These are phyloP conservation scores for Bullera alba DNA, from an alignment of 768 basidiomycete genomes.

Conservation along the genomic window DNA sequence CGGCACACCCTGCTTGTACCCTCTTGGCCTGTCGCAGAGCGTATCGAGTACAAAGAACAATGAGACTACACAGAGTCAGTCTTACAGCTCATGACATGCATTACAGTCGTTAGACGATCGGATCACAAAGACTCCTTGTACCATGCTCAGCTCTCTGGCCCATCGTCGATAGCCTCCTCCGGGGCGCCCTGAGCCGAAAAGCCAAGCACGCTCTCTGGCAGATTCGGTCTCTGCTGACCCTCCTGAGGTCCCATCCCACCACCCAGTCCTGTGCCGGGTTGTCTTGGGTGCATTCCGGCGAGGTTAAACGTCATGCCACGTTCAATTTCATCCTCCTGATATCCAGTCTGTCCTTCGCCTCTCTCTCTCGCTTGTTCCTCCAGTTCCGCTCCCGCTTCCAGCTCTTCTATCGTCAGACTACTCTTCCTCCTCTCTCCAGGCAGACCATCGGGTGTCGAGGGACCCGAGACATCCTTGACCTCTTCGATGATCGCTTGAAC, in stretches of 20 bases:
- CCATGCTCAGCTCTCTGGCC: background rate
- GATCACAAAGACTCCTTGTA: background rate
- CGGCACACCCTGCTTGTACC: too few relatives aligned
- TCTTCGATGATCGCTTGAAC: constrained; percentile 1
- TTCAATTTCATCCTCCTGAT: background rate
- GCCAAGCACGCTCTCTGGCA: background rate
- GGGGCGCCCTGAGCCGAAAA: background rate
- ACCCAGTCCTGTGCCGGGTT: constrained; percentile 3
- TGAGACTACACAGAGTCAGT: too few relatives aligned
- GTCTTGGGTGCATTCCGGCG: too few relatives aligned
- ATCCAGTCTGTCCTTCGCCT: background rate
- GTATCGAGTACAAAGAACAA: too few relatives aligned
- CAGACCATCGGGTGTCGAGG: background rate
- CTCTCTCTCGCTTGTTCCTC: constrained; percentile 13
- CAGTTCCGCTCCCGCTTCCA: constrained; percentile 27
- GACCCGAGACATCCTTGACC: background rate
- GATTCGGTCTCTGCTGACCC: background rate
- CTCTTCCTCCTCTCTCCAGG: constrained; percentile 18
- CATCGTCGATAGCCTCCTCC: constrained; percentile 1
- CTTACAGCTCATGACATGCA: too few relatives aligned
- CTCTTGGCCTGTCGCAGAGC: too few relatives aligned
- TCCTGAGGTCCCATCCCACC: background rate
- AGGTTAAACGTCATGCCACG: background rate
- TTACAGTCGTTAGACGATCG: too few relatives aligned
- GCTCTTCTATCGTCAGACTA: constrained; percentile 28